Evolutionary conservation across 2,329 filamentous ascomycete genomes (phyloP), one percentile per base, ranked within the genome.

Genomic region (Ophiosphaerella herpotricha): DNA sequence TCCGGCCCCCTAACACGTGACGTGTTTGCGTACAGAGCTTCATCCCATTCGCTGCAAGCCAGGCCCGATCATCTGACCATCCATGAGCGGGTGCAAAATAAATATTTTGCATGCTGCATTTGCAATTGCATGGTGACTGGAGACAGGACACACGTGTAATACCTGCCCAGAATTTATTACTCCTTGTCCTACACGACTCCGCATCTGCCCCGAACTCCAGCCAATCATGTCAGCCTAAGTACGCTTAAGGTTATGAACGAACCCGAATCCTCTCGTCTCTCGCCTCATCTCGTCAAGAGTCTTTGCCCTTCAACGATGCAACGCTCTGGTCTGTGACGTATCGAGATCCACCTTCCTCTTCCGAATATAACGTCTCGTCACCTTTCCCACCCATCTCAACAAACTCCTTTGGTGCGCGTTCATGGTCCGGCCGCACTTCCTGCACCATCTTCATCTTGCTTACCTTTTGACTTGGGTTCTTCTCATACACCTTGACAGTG

Each of bases 381-480:
- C 91, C 93, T 64, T 89, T 90, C 13, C 91, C 91, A 34, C 93
- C 93, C 78, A 95, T 82, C 54, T 87, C 83, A 72, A 91, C 87
- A 61, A 97, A 97, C 63, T 94, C 91, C 5, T 82, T 78, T 0
- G 90, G 81, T 29, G 84, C 82, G 48, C 90, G 81, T 53, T 86
- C 78, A 29, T 85, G 82, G 23, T 85, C 83, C 0, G 92, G 92
- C 1, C 81, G 81, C 1, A 79, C 73, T 75, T 96, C 90, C 53
- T 81, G 55, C 12, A 48, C 48, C 31, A 60, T 50, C 11, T 57
- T 57, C 35, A 53, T 49, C 35, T 63, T 63, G 5, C 55, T 54
- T 13, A 57, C 58, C 21, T 60, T 68, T 23, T 62, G 60, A 4
- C 47, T 46, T 7, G 57, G 56, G 14, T 75, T 74, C 64, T 75